These are phyloP conservation scores for Xylariaceae sp. DNA, from an alignment of 2,329 filamentous ascomycete genomes.

Conservation along the genomic window DNA sequence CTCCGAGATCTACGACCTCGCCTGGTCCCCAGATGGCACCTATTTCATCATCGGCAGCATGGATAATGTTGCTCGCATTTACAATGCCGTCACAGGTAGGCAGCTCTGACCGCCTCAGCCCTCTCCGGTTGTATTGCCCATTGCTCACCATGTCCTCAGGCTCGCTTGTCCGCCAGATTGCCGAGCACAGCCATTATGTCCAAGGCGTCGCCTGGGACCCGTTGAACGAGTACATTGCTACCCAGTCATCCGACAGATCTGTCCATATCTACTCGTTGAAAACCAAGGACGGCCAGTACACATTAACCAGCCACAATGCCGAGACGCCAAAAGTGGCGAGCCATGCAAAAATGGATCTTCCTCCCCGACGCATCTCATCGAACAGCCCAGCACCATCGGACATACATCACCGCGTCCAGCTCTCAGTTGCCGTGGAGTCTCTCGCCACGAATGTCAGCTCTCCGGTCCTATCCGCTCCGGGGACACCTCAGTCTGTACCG, in stretches of 20 bases:
- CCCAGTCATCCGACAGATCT: conserved; percentile 94
- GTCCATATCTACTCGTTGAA: conserved; percentile 96
- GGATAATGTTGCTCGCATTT: conserved; percentile 97
- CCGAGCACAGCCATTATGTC: conserved; percentile 67
- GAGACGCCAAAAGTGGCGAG: conserved; percentile 78
- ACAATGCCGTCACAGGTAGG: conserved; percentile 76
- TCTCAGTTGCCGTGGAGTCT: conserved; percentile 51
- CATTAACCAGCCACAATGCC: conserved; percentile 58
- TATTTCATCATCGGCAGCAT: conserved; percentile 99
- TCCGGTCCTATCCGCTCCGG: conserved; percentile 83
- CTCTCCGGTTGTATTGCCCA: background rate
- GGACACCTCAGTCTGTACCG: conserved; percentile 83
- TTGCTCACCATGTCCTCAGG: conserved; percentile 21
- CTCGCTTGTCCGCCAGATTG: conserved; percentile 30
- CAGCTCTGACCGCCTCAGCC: conserved; percentile 18
- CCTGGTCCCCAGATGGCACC: conserved; percentile 94
- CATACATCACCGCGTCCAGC: conserved; percentile 61
- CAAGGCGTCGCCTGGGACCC: conserved; percentile 99
- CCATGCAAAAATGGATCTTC: conserved; percentile 79
- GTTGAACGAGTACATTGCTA: conserved; percentile 94
- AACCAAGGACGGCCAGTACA: conserved; percentile 94
- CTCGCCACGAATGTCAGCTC: conserved; percentile 63
- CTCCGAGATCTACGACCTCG: conserved; percentile 95
- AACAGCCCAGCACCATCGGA: conserved; percentile 90
- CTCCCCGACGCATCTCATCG: conserved; percentile 81